A percentile compares a stretch with the other conserved stretches of the same genome.
Conservation (phyloP, 164 flowering plant genomes). For the Taxillus chinensis region DNA sequence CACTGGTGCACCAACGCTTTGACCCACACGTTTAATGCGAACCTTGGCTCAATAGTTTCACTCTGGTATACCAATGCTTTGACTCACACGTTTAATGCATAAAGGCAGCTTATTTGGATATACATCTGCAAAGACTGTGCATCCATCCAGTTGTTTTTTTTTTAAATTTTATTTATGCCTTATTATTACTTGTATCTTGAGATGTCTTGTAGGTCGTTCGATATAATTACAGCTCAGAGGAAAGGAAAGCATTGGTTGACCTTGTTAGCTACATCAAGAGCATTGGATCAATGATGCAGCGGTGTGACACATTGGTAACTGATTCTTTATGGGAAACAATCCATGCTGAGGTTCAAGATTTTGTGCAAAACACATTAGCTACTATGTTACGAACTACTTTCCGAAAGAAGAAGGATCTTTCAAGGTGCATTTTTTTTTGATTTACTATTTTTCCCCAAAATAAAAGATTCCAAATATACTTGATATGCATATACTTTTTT, state of each 20-base stretch:
- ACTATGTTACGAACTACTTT: slow-evolving; percentile 91
- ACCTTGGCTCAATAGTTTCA: too few species aligned
- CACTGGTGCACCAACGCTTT: too few species aligned
- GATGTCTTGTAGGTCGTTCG: slow-evolving; percentile 67
- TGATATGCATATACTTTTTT: too few species aligned
- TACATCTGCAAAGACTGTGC: too few species aligned
- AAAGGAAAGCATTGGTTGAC: slow-evolving; percentile 82
- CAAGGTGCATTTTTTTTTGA: slow-evolving; percentile 52
- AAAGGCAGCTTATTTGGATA: too few species aligned
- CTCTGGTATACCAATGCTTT: too few species aligned
- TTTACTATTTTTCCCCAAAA: too few species aligned
- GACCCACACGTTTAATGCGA: too few species aligned
- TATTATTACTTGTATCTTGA: not conserved
- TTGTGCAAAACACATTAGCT: slow-evolving; percentile 90
- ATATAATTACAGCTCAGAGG: slow-evolving; percentile 79
- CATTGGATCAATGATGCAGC: slow-evolving; percentile 86
- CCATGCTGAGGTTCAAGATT: slow-evolving; percentile 98
- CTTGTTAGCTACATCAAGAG: slow-evolving; percentile 88
- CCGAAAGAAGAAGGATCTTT: slow-evolving; percentile 89
- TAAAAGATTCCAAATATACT: too few species aligned
- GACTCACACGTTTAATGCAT: too few species aligned
- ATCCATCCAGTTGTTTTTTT: not conserved
- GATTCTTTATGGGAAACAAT: slow-evolving; percentile 98
- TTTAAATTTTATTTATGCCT: not conserved
- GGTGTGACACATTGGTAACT: slow-evolving; percentile 76